Conservation (phyloP, 495 filamentous ascomycete genomes). For the Baudoinia panamericana region DNA sequence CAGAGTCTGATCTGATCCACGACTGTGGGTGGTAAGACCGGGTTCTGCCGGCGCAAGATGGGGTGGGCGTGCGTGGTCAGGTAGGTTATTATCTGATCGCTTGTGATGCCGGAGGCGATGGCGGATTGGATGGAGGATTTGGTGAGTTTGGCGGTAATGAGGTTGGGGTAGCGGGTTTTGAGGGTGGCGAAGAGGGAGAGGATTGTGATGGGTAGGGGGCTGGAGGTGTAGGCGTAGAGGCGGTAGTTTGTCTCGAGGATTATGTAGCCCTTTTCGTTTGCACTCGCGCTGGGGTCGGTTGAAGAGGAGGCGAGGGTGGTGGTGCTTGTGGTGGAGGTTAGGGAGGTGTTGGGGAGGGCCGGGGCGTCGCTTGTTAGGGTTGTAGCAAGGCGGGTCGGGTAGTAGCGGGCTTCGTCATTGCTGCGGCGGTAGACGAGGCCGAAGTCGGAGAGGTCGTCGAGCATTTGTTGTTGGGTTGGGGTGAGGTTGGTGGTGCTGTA, state of each 20-base stretch:
- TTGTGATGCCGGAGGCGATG: constrained; percentile 80
- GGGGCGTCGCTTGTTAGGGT: constrained; percentile 78
- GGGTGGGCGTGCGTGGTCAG: constrained; percentile 82
- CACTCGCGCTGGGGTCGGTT: constrained; percentile 20
- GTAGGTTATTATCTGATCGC: constrained; percentile 80
- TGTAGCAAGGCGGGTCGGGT: constrained; percentile 86
- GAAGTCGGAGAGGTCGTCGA: constrained; percentile 74
- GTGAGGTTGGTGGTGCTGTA: constrained; percentile 74
- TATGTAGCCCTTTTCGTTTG: constrained; percentile 57
- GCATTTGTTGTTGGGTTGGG: constrained; percentile 68
- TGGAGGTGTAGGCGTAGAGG: constrained; percentile 89
- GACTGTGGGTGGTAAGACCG: constrained; percentile 81
- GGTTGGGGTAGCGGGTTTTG: constrained; percentile 75
- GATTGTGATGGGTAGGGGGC: constrained; percentile 82
- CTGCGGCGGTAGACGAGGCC: constrained; percentile 69
- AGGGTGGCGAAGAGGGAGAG: constrained; percentile 81
- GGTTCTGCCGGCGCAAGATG: constrained; percentile 49
- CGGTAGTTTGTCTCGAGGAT: constrained; percentile 99
- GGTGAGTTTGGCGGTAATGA: constrained; percentile 80
- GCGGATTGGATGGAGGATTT: constrained; percentile 74
- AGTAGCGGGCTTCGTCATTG: constrained; percentile 50
- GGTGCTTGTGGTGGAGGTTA: constrained; percentile 35
- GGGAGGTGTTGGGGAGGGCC: constrained; percentile 46
- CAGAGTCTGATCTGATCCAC: constrained; percentile 95
- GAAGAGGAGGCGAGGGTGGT: constrained; percentile 28